Evolutionary conservation across 345 rosid genomes (phyloP).

Genomic region (Sonneratia alba): DNA sequence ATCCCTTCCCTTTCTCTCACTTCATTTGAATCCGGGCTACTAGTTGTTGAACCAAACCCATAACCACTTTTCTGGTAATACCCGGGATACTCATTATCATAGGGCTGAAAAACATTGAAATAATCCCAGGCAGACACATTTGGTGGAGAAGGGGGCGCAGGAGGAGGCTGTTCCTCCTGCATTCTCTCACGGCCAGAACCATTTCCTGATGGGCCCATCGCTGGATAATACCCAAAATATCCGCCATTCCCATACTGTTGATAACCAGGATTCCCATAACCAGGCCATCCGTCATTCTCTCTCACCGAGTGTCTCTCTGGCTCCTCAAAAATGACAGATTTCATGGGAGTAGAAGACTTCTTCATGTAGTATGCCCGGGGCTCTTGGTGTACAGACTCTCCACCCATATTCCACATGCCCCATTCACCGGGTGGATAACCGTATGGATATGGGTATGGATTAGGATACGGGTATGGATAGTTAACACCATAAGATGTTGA

Average conservation of each 20-base stretch:
- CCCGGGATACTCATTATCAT: constrained; percentile 33
- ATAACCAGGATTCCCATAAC: constrained; percentile 26
- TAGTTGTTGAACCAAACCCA: constrained; percentile 44
- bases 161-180: constrained; percentile 32
- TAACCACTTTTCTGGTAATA: constrained; percentile 15
- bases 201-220: constrained; percentile 26
- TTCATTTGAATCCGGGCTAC: constrained; percentile 83
- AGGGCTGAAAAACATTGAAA: constrained; percentile 57
- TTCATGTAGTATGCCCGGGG: constrained; percentile 56
- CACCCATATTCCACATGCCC: constrained; percentile 22
- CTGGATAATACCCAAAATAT: constrained; percentile 34
- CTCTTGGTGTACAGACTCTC: constrained; percentile 20
- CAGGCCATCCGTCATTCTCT: constrained; percentile 17
- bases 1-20: constrained; percentile 94
- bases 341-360: constrained; percentile 53
- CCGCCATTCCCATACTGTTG: constrained; percentile 29
- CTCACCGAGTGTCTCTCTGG: constrained; percentile 34
- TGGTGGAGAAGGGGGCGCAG: constrained; percentile 78
- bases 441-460: constrained; percentile 6
- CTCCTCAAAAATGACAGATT: constrained; percentile 56
- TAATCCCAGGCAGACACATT: constrained; percentile 66
- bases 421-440: constrained; percentile 30
- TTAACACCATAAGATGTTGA: constrained; percentile 16
- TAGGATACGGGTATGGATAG: constrained; percentile 16
- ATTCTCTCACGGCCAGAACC: constrained; percentile 5